Conservation (phyloP, 306 rosid genomes). For the cucumber (Cucumis sativus) region Cucumber_9930_V3 NC_026659.2:27371001-27371500, state of each 20-base stretch:
- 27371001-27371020: not conserved
- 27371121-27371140: no score
- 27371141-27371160: no score
- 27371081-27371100: not conserved
- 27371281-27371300: conserved; percentile 75
- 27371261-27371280: conserved; percentile 70
- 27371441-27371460: conserved; percentile 8
- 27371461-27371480: not conserved
- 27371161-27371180: not conserved
- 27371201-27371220: conserved; percentile 52
- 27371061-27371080: not conserved
- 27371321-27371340: conserved; percentile 79
- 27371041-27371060: not conserved
- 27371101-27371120: not conserved
- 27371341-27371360: conserved; percentile 38
- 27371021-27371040: not conserved
- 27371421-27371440: not conserved
- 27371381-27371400: not conserved
- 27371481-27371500: conserved; percentile 34
- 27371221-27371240: conserved; percentile 29
- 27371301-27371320: conserved; percentile 56
- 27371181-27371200: conserved; percentile 47
- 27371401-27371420: not conserved
- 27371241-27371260: conserved; percentile 21
- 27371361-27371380: not conserved